Conservation (phyloP, 139 green algal species). For the Tetratostichococcus sp. region DNA sequence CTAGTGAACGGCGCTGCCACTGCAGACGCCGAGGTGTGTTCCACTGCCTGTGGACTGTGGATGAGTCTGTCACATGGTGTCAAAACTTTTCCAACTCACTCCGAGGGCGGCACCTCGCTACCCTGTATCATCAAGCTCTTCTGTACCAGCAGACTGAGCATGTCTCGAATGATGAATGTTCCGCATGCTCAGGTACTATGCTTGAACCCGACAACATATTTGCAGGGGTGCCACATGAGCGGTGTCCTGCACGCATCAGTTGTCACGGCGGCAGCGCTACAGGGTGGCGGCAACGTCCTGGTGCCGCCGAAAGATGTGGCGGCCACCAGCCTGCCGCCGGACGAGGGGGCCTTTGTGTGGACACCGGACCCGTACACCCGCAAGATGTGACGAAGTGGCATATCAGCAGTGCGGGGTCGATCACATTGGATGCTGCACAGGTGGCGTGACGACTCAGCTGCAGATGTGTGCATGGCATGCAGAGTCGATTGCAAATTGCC, state of each 20-base stretch:
- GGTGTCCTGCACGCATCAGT: constrained; percentile 24
- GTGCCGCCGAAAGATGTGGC: constrained; percentile 8
- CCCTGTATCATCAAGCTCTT: too few species aligned
- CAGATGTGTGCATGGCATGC: too few species aligned
- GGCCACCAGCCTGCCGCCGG: constrained; percentile 25
- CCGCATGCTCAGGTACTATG: background rate
- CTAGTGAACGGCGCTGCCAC: constrained; percentile 22
- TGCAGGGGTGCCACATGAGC: constrained; percentile 13
- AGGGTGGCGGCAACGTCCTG: constrained; percentile 13
- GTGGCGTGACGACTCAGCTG: too few species aligned
- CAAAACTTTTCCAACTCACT: too few species aligned
- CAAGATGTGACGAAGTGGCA: constrained; percentile 30
- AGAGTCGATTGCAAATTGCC: too few species aligned
- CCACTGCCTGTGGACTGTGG: too few species aligned
- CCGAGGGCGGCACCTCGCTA: too few species aligned
- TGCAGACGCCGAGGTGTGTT: constrained; percentile 13
- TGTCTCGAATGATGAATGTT: background rate
- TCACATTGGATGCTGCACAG: too few species aligned
- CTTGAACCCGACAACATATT: background rate
- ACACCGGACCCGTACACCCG: constrained; percentile 34
- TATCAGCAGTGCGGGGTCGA: too few species aligned
- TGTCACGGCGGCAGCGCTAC: constrained; percentile 1
- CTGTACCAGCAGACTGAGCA: background rate
- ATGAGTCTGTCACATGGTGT: background rate
- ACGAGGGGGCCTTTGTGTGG: constrained; percentile 40